Evolutionary conservation across 352 stramenopile genomes (phyloP), one percentile per base, ranked within the genome.

Genomic region (Saprolegnia diclina): DNA sequence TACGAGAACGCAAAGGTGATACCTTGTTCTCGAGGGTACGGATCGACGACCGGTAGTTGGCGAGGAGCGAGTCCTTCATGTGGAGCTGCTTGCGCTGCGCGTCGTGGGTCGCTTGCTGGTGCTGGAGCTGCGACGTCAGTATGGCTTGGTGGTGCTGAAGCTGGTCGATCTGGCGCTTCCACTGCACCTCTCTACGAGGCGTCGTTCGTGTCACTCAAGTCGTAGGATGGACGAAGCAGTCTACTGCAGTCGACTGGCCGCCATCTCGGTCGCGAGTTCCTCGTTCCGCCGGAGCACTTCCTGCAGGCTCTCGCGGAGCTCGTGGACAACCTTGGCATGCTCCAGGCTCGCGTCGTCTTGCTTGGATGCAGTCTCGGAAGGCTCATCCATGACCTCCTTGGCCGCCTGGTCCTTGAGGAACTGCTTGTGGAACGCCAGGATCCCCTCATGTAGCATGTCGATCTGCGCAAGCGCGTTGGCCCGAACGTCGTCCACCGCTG

Each of bases 11-110:
- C 19, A 29, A 50, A 7, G n/a, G 24, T 19, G 7, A 45, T 52
- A 66, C 57, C 21, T 66, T 66, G 44, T 66, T 66, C 53, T 66
- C 57, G 18, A 66, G 44, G 4, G 37, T 56, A 14, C 57, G 57
- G 37, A 66, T 66, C n/a, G 57, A 66, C 19, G 57, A 26, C 32
- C 57, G 19, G 40, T 66, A 66, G 40, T 53, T 66, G n/a, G 37
- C 24, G 13, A 66, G 44, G 18, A 66, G 40, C 6, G 37, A 9
- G n/a, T 66, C 57, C 29, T 66, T 66, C 22, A 66, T 55, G 16
- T 66, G 57, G 0, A 66, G 22, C 53, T 66, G 57, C 21, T 66
- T 66, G 48, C 57, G 40, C n/a, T 66, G 57, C 3, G 57, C 44
- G 5, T 55, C 57, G n/a, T 66, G 57, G 26, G 57, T 42, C 21